Base-by-base conservation (phyloP, 2,329 filamentous ascomycete species). In the Fusarium tricinctum region DNA sequence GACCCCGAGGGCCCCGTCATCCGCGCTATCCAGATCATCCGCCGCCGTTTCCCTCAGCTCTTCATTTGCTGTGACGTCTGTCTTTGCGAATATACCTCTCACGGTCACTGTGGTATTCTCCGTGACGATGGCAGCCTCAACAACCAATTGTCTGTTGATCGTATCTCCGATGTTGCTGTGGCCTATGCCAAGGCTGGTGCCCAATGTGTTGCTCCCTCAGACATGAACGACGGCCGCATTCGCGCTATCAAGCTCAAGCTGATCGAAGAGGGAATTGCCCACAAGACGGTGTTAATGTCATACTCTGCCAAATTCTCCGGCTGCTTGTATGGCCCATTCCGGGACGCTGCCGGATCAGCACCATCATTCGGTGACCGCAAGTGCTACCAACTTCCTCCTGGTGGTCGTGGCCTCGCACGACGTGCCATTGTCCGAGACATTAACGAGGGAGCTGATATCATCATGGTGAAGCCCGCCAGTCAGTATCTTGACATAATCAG, bases 141-240 rank as follows among this genome's bases (percentile, higher is more conserved):
- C 86, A 98, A 99, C 78, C 89, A 91, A 68, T 87, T 97, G 46
- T 97, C 94, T 5, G 94, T 98, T 10, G 95, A 98, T 77, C 91
- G 96, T 66, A 94, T 99, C 73, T 95, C 92, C 5, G 94, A 98
- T 78, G 95, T 98, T n/a, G 95, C 96, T n/a, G 86, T 98, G 69
- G 93, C 95, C 33, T 99, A 99, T 78, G 96, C 96, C n/a, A 87
- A 91, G 75, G 96, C 96, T 17, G 96, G 96, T 58, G 96, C 95
- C 1, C 96, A 99, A 81, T 98, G 95, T 78, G 94, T 99, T 28
- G 96, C 96, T 0, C 96, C 96, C 3, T 97, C 93, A 2, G 96
- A 99, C 79, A 99, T 99, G 96, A 99, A 98, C 78, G 96, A 99
- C 78, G 96, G 96, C 28, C 92, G 96, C 69, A 97, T 99, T 75